Base-by-base conservation (phyloP, 345 rosid genomes). In the Euphorbia pulcherrima region DNA sequence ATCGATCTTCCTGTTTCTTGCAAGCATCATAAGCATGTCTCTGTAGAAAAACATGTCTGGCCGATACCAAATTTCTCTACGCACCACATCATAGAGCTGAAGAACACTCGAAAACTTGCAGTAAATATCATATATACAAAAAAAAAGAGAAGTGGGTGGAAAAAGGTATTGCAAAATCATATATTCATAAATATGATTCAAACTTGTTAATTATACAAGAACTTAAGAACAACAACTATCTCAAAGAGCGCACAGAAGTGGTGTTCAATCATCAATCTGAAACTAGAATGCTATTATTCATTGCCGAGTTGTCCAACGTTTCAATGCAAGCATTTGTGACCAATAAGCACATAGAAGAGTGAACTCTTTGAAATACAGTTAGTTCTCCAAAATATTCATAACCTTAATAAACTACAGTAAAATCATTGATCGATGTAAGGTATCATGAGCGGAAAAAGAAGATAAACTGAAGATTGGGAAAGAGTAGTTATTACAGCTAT, bases 21-120 rank as follows among this genome's bases (percentile, higher is more conserved):
- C 97, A 46, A 91, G 96, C 96, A 85, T 84, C 87, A 89, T 87
- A 5, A 94, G 86, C 97, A 89, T 94, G 80, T 94, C 97, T 74
- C 97, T 79, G 78, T 86, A 85, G 58, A 91, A 85, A 72, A 81
- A 94, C 97, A 88, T 91, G 81, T 91, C 99, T 10, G 96, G 96
- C 69, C 85, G 77, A 17, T 88, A 91, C 97, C 99, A 94, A 74
- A 94, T 89, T 73, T 94, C 96, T 80, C 80, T 85, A 2, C 95
- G 92, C 64, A 89, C 89, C 33, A 89, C 88, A 55, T 88, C 84
- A 68, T 89, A 91, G 26, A 94, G 71, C 97, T 94, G 86, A 26
- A 73, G 60, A 71, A 8, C 23, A 65, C 14, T 62, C 29, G 29
- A 58, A 24, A 29, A 51, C 3, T 28, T 50, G 2, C 4, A 50